Evolutionary conservation across 1,284 basidiomycete species (phyloP).

Genomic region (Caloboletus inedulis): DNA sequence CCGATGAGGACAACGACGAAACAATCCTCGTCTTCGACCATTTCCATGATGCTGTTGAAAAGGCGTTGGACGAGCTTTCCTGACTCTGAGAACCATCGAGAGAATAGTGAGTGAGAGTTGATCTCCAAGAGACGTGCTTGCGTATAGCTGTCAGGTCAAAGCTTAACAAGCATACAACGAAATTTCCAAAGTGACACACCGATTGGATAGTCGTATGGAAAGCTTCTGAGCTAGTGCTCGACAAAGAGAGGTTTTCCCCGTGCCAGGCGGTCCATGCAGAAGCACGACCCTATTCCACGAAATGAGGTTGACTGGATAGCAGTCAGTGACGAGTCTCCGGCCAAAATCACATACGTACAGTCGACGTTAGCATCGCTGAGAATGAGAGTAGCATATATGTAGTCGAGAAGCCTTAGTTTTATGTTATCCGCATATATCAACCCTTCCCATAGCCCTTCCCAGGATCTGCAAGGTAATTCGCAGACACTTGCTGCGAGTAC

Average conservation of each 20-base stretch:
- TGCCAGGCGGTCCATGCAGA: constrained; percentile 95
- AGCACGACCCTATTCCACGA: constrained; percentile 95
- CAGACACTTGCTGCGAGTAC: constrained; percentile 85
- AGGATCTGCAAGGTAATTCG: constrained; percentile 76
- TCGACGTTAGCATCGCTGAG: constrained; percentile 90
- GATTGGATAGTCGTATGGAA: constrained; percentile 82
- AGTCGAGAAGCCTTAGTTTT: constrained; percentile 86
- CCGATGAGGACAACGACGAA: constrained; percentile 96
- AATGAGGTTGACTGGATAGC: constrained; percentile 73
- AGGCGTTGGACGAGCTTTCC: constrained; percentile 96
- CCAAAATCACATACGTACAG: constrained; percentile 47
- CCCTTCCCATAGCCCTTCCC: constrained; percentile 91
- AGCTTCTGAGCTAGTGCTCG: constrained; percentile 95
- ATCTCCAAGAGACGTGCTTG: constrained; percentile 91
- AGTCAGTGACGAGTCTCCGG: constrained; percentile 4
- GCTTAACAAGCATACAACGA: background rate
- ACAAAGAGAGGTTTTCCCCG: constrained; percentile 96
- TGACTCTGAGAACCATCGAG: constrained; percentile 97
- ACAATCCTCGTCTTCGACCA: constrained; percentile 84
- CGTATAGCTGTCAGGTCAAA: constrained; percentile 59
- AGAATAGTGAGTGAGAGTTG: constrained; percentile 95
- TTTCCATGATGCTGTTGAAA: constrained; percentile 85
- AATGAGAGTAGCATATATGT: constrained; percentile 90
- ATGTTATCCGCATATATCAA: constrained; percentile 89
- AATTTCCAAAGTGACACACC: constrained; percentile 43